phyloP scores from a whole-genome alignment of 768 basidiomycete species.

The Dentipellis fragilis region DNA sequence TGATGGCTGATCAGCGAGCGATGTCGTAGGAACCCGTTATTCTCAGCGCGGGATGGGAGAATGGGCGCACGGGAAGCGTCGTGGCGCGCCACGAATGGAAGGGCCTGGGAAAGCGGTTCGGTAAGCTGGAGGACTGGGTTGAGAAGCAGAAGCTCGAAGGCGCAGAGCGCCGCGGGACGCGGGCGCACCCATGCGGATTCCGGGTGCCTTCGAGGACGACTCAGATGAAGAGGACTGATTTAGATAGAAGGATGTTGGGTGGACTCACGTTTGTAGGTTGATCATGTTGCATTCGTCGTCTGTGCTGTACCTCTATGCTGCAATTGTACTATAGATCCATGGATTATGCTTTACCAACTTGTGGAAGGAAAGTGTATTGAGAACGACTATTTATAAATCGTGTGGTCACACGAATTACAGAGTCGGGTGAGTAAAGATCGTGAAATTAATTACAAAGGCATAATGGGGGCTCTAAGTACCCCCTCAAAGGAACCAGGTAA shows the following conservation, averaged over 20 bases:
- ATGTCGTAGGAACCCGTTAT: slow-evolving; percentile 65
- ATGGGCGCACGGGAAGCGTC: slow-evolving; percentile 50
- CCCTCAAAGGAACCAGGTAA: too few species aligned
- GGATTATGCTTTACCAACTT: too few species aligned
- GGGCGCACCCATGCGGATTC: background rate
- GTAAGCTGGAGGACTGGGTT: slow-evolving; percentile 64
- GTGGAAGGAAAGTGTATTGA: too few species aligned
- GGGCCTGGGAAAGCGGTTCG: slow-evolving; percentile 65
- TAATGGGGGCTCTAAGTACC: too few species aligned
- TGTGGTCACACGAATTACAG: too few species aligned
- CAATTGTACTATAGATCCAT: too few species aligned
- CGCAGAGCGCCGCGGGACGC: slow-evolving; percentile 11
- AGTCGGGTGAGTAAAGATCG: too few species aligned
- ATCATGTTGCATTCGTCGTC: background rate
- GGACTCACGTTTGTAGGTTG: background rate
- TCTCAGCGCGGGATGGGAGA: slow-evolving; percentile 89
- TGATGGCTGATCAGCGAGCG: background rate
- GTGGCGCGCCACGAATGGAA: slow-evolving; percentile 97
- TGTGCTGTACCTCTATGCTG: background rate
- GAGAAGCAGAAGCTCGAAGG: slow-evolving; percentile 39
- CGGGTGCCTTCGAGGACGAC: background rate
- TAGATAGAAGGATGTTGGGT: too few species aligned
- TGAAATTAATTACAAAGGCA: too few species aligned
- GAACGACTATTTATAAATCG: too few species aligned
- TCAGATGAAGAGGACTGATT: background rate